Percentiles rank a stretch among this genome's conserved stretches.
Conservation (phyloP, 495 filamentous ascomycete species). For the Penicillium cinerascens region DNA sequence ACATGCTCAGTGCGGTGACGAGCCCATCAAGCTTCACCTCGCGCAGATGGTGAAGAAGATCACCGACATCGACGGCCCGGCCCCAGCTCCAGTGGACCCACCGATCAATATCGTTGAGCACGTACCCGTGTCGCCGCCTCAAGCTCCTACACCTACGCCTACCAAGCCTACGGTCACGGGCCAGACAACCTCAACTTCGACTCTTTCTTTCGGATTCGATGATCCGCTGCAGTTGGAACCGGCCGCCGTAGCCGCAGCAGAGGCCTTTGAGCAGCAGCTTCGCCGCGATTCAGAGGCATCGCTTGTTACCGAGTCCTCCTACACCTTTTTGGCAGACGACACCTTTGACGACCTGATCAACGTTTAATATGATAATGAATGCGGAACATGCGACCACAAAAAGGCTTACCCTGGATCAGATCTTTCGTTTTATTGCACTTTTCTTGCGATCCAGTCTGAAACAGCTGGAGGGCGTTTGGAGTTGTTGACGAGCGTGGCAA, state of each 20-base stretch:
- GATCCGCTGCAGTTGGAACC: constrained; percentile 30
- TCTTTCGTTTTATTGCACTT: background rate
- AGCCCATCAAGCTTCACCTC: constrained; percentile 49
- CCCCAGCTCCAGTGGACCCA: background rate
- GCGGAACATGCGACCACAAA: background rate
- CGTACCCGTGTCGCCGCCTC: constrained; percentile 7
- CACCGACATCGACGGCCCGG: constrained; percentile 21
- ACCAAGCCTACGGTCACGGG: background rate
- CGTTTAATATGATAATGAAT: constrained; percentile 10
- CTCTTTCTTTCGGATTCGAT: constrained; percentile 38
- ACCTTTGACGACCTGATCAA: constrained; percentile 37
- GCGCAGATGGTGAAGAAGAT: constrained; percentile 43
- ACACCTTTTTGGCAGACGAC: constrained; percentile 32
- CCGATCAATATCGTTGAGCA: constrained; percentile 5
- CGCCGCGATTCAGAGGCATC: constrained; percentile 30
- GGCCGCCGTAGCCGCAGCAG: constrained; percentile 11
- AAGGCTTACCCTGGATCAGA: background rate
- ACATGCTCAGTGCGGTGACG: constrained; percentile 58
- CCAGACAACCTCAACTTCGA: constrained; percentile 1
- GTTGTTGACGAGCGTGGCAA: constrained; percentile 1
- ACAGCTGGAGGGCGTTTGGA: constrained; percentile 20
- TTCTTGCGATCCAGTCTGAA: constrained; percentile 15
- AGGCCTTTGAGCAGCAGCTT: constrained; percentile 28
- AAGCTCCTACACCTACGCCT: constrained; percentile 4
- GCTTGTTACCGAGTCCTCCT: constrained; percentile 28